Percentiles rank a stretch among this genome's conserved stretches.
Evolutionary conservation across 2,329 filamentous ascomycete genomes (phyloP).

Genomic region (Arthroderma sp.): DNA sequence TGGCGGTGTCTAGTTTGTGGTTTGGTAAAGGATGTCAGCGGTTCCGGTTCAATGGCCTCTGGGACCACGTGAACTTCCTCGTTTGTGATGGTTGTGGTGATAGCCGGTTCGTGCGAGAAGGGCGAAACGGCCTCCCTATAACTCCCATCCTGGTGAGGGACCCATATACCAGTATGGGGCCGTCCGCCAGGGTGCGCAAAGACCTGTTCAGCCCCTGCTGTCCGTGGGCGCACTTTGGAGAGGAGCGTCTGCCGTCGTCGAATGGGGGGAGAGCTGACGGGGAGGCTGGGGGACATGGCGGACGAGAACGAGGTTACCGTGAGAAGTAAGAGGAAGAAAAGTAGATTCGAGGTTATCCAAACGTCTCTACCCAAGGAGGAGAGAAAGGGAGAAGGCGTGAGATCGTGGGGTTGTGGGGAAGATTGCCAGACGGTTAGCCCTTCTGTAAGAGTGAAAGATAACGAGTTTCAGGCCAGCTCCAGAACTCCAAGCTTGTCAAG

Average conservation of each 20-base stretch:
- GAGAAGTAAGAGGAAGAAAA: neutral
- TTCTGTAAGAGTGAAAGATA: neutral
- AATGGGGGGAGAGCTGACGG: slow-evolving; percentile 4
- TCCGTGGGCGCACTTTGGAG: slow-evolving; percentile 25
- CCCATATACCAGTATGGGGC: slow-evolving; percentile 9
- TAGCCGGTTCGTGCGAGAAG: slow-evolving; percentile 6
- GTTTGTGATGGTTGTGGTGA: neutral
- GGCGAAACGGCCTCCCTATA: slow-evolving; percentile 7
- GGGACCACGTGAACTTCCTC: neutral
- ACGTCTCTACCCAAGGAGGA: too few relatives aligned
- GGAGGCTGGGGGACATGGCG: slow-evolving; percentile 5
- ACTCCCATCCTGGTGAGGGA: slow-evolving; percentile 6
- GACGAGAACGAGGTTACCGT: neutral
- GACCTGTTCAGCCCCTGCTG: slow-evolving; percentile 16
- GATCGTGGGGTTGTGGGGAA: neutral
- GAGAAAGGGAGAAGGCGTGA: neutral
- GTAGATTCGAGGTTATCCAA: too few relatives aligned
- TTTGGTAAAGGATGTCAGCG: neutral
- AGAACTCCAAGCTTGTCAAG: neutral
- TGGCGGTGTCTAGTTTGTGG: slow-evolving; percentile 6
- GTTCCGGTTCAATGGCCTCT: neutral
- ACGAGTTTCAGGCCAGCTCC: neutral
- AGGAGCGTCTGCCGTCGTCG: slow-evolving; percentile 25
- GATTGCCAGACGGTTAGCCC: neutral
- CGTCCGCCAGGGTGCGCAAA: slow-evolving; percentile 2